Base-by-base conservation (phyloP, 805 yeast species). In the Hanseniaspora mollemarum region DNA sequence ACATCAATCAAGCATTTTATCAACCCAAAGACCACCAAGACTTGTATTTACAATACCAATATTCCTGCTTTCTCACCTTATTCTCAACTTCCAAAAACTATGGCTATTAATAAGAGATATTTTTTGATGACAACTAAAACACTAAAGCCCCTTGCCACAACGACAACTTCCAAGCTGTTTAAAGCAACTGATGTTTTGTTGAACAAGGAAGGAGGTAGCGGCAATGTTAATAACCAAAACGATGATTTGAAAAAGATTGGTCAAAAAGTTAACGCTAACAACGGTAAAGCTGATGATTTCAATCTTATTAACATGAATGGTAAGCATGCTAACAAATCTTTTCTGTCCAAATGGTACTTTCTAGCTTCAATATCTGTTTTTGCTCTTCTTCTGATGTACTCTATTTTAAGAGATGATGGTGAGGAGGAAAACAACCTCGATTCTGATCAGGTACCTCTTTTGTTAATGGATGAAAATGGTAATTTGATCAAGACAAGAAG, bases 341-440 rank as follows among this genome's bases (percentile, higher is more conserved):
- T 48, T 19, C 33, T 48, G 18, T 48, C 51, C 8, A 48, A 48
- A 31, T 48, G 51, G 51, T 48, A 48, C 31, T 48, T 48, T 16
- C 21, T 48, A 26, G 51, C 51, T 4, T 48, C 51, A 6, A 48
- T 48, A 10, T 48, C 51, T 7, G 37, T 48, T 22, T 48, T 48
- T 33, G 51, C 51, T 18, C 22, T 37, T 38, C 21, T 48, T 5
- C 35, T 48, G 12, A 48, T 48, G 35, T 48, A 48, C 19, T 48
- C 51, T 24, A 26, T 48, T 2, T 33, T 48, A 13, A 48, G 33
- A 31, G 51, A 45, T n/a, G 28, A 22, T 39, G 51, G 40, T 3
- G 44, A 48, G 3, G 35, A 46, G 12, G 35, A 22, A 19, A 31
- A 40, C 18, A 48, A 25, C 21, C 5, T 4, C 4, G 42, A 38